Percentiles rank a stretch among this genome's conserved stretches.
Conservation (phyloP, 2,329 filamentous ascomycete genomes). For the Geosmithia morbida region DNA sequence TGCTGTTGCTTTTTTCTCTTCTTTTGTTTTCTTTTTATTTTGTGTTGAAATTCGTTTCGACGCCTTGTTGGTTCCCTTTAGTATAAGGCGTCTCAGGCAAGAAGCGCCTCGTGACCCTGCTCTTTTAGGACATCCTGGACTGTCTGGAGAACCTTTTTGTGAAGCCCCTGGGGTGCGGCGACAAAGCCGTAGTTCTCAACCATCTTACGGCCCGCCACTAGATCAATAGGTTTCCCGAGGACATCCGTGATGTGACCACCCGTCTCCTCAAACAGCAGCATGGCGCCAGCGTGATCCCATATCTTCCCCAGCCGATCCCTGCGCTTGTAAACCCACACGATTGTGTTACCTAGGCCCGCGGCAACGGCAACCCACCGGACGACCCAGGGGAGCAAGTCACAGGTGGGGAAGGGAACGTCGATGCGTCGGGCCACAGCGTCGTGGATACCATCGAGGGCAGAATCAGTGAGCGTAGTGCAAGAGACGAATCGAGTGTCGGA, state of each 20-base stretch:
- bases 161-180: constrained; percentile 30
- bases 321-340: constrained; percentile 40
- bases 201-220: constrained; percentile 32
- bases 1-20: background rate
- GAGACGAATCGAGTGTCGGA: constrained; percentile 28
- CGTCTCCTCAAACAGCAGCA: constrained; percentile 42
- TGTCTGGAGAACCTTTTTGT: constrained; percentile 36
- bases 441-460: constrained; percentile 32
- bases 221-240: constrained; percentile 33
- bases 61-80: background rate
- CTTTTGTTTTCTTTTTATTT: background rate
- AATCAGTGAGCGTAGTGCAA: constrained; percentile 29
- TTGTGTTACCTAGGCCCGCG: constrained; percentile 35
- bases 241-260: constrained; percentile 42
- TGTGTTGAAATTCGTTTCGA: background rate
- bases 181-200: constrained; percentile 39
- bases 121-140: constrained; percentile 61
- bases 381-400: constrained; percentile 42
- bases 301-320: constrained; percentile 34
- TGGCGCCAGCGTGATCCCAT: constrained; percentile 47
- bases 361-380: constrained; percentile 38
- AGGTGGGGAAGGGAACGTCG: constrained; percentile 23
- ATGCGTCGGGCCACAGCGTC: constrained; percentile 25
- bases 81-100: background rate
- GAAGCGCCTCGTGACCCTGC: constrained; percentile 9